Evolutionary conservation across 2,329 filamentous ascomycete species (phyloP).

Genomic region (Aspergillus terreus): DNA sequence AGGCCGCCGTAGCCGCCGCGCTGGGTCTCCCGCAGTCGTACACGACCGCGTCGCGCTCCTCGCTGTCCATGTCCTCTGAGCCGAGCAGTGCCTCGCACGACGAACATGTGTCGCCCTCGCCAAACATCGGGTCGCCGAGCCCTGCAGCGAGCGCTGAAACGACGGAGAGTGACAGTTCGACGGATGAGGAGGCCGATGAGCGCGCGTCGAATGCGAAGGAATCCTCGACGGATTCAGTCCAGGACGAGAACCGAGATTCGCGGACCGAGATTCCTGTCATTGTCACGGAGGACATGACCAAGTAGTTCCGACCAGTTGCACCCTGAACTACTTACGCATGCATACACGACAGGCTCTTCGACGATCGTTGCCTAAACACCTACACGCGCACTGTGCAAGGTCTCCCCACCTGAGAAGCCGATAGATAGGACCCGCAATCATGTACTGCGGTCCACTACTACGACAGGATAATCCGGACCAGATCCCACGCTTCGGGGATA

Average conservation of each 20-base stretch:
- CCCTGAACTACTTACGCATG: background rate
- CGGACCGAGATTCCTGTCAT: conserved; percentile 16
- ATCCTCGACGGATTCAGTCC: background rate
- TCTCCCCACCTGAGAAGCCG: too few species aligned
- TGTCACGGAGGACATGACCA: conserved; percentile 14
- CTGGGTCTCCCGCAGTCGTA: conserved; percentile 41
- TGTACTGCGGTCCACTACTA: too few species aligned
- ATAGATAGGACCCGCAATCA: too few species aligned
- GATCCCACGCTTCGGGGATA: too few species aligned
- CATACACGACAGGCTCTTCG: too few species aligned
- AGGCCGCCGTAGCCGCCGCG: conserved; percentile 49
- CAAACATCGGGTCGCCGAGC: conserved; percentile 15
- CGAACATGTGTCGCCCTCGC: conserved; percentile 16
- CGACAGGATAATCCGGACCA: too few species aligned
- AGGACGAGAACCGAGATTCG: background rate
- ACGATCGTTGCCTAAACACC: too few species aligned
- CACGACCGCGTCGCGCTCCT: conserved; percentile 25
- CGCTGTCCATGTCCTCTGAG: conserved; percentile 31
- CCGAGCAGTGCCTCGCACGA: conserved; percentile 31
- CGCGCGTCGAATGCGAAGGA: background rate
- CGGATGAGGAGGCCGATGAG: conserved; percentile 5
- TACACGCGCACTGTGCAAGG: too few species aligned
- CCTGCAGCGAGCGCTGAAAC: conserved; percentile 17
- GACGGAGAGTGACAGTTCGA: conserved; percentile 22
- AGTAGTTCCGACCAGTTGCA: background rate